Percentiles rank a stretch among this genome's conserved stretches.
Evolutionary conservation across 2,329 filamentous ascomycete species (phyloP).

Genomic region (Fusarium anthophilum): DNA sequence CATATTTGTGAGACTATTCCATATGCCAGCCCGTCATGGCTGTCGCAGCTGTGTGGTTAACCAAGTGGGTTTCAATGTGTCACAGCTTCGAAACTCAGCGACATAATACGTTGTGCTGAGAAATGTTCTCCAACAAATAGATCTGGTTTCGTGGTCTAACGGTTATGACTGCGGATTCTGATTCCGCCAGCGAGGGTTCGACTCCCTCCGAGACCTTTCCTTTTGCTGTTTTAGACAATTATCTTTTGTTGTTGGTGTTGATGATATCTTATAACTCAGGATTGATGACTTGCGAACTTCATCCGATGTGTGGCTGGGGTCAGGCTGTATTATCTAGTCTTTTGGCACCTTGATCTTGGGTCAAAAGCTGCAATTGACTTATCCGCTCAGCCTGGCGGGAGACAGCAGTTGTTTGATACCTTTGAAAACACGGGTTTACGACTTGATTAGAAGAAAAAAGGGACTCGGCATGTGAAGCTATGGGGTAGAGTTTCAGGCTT

Average conservation of each 20-base stretch:
- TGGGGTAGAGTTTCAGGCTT: neutral
- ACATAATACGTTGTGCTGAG: fast-evolving
- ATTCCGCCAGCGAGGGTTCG: constrained; percentile 44
- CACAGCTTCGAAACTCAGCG: fast-evolving
- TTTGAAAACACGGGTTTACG: neutral
- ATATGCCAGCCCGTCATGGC: neutral
- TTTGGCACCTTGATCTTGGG: too few relatives aligned
- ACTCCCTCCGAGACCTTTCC: constrained; percentile 39
- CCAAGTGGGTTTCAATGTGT: neutral
- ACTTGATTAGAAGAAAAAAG: neutral
- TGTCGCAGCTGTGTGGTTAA: neutral
- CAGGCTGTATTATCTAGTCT: neutral
- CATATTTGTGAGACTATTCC: neutral
- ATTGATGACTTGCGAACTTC: neutral
- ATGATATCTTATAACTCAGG: neutral
- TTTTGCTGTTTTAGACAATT: neutral
- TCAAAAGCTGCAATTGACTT: neutral
- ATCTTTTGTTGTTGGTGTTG: neutral
- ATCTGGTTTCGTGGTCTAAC: constrained; percentile 10
- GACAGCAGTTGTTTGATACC: too few relatives aligned
- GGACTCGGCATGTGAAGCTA: neutral
- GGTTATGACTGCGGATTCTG: constrained; percentile 44
- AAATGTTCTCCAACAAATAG: neutral
- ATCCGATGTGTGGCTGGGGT: too few relatives aligned
- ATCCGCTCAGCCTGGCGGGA: neutral